Base-by-base conservation (phyloP, 768 basidiomycete species). In the Lanmaoa pseudosensibilis region DNA sequence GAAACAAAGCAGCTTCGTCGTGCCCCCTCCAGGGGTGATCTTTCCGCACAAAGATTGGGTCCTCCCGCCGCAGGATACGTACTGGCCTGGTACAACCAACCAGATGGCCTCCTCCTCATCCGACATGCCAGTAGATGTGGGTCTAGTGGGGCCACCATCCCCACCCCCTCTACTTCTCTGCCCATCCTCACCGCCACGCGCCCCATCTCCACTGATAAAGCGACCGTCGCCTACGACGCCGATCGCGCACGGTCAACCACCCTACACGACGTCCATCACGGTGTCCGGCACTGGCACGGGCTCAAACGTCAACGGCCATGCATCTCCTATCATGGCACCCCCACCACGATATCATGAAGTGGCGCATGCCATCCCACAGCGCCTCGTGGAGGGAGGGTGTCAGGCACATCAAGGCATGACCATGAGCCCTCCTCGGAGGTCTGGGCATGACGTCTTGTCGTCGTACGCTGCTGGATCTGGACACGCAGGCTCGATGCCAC, bases 11-110 rank as follows among this genome's bases (percentile, higher is more conserved):
- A 46, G 33, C 13, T 56, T 62, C 36, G 33, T 65, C 32, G 51
- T 70, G 4, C 68, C 68, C 36, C 69, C 68, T 18, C 69, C 68
- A 13, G 68, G 68, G 21, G 57, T 66, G 44, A 55, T 70, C 25
- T 62, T 70, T 47, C 62, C 69, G 4, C 21, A 21, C n/a, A 43
- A 64, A 50, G 66, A 66, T 15, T 55, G 69, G 63, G 57, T 25
- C 2, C 34, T 34, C 34, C 40, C 58, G 0, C 34, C 65, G 4
- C 60, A 56, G 49, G 63, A 69, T 4, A 49, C 40, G 37, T 57
- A 62, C 52, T 45, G 60, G 55, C 55, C 58, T 1, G 13, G 50
- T 41, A 21, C 54, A 11, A 30, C 54, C 1, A 9, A 37, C 39
- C 60, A 49, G 16, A 32, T 57, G 18, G 30, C 30, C 2, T 19